Evolutionary conservation across 306 rosid genomes (phyloP).

Genomic region (Pueraria montana): DNA sequence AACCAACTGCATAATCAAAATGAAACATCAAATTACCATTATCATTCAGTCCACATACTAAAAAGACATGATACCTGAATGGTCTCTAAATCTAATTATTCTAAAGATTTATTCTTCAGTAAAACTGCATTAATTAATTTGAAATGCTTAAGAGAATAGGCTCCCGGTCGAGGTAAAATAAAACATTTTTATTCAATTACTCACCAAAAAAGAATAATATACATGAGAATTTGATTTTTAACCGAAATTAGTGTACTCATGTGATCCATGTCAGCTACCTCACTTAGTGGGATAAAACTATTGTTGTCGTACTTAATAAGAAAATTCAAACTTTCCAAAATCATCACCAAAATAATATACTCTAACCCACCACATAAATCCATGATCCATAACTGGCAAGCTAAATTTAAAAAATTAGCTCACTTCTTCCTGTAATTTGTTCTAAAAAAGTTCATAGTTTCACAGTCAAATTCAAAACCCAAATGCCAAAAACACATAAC

Average conservation of each 20-base stretch:
- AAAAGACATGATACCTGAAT: not conserved
- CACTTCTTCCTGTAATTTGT: not conserved
- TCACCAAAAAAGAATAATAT: not conserved
- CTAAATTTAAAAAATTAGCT: not conserved
- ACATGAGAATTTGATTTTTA: not conserved
- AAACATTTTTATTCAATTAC: not conserved
- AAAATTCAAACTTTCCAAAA: conserved; percentile 5
- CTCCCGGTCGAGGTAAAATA: conserved; percentile 2
- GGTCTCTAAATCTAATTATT: not conserved
- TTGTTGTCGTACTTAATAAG: not conserved
- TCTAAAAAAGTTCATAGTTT: not conserved
- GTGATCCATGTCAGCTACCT: not conserved
- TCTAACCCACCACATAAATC: not conserved
- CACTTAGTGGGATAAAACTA: not conserved
- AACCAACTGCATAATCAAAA: conserved; percentile 68
- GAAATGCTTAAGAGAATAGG: not conserved
- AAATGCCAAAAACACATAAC: not conserved
- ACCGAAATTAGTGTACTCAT: not conserved
- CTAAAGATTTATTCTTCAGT: not conserved
- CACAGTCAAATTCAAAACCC: conserved; percentile 20
- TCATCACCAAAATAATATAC: not conserved
- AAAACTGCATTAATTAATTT: not conserved
- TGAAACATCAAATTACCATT: conserved; percentile 16
- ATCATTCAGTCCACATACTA: conserved; percentile 1
- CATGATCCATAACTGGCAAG: not conserved